Conservation (phyloP, 2,329 filamentous ascomycete species). For the Diaporthe citriasiana region DNA sequence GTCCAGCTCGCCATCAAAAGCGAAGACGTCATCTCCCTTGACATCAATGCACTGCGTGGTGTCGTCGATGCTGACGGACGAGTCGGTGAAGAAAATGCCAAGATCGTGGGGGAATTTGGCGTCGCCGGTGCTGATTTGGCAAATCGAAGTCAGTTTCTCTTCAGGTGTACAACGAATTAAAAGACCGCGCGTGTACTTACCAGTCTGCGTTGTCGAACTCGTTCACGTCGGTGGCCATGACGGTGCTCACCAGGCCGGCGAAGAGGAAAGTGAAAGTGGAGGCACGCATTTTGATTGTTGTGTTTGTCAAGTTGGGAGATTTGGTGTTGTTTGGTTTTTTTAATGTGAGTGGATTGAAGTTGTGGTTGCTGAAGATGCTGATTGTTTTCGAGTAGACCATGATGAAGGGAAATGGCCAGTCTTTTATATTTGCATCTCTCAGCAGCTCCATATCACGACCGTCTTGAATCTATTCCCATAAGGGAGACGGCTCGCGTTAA, state of each 20-base stretch:
- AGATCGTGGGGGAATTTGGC: neutral
- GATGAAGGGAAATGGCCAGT: neutral
- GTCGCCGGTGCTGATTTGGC: neutral
- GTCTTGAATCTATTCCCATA: neutral
- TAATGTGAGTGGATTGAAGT: too few relatives aligned
- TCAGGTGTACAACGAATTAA: neutral
- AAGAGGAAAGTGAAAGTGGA: slow-evolving; percentile 7
- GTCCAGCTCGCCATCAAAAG: neutral
- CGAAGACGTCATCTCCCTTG: neutral
- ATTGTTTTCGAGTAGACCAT: neutral
- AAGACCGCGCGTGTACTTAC: neutral
- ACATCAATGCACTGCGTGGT: neutral
- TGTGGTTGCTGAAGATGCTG: neutral
- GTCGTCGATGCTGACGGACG: neutral
- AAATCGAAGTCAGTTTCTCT: neutral
- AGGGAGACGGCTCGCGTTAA: neutral
- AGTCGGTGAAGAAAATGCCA: neutral
- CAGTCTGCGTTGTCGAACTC: neutral
- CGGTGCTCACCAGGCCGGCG: neutral
- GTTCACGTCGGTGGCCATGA: neutral
- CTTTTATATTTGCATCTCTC: neutral
- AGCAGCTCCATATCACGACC: neutral
- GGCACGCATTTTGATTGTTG: neutral
- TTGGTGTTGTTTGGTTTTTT: neutral
- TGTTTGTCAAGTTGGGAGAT: neutral